These are phyloP conservation scores for Datisca glomerata DNA, from an alignment of 306 rosid genomes.

Conservation along the genomic window DNA sequence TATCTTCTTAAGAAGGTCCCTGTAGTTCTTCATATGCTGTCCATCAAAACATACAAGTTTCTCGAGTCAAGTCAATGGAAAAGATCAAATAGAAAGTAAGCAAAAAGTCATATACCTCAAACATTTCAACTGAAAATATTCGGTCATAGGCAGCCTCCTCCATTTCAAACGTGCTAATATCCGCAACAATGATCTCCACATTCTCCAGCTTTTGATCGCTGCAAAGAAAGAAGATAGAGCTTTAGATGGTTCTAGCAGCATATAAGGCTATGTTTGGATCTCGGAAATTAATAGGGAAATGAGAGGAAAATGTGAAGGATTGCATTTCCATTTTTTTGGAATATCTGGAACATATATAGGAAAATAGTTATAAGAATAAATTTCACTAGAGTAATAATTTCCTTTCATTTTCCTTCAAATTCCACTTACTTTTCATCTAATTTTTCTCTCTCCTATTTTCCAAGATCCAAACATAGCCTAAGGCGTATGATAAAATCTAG, in stretches of 20 bases:
- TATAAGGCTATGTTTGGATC: no score
- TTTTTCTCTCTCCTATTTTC: no score
- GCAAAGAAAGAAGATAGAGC: constrained; percentile 8
- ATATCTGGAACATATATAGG: no score
- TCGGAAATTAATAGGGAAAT: no score
- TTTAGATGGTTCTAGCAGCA: no score
- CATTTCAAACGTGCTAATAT: constrained; percentile 65
- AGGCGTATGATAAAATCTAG: not conserved
- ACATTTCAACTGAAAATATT: constrained; percentile 81
- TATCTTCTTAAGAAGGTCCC: constrained; percentile 78
- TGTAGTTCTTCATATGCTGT: constrained; percentile 96
- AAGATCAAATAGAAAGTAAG: not conserved
- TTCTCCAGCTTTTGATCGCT: constrained; percentile 58
- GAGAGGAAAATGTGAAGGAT: no score
- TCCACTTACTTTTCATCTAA: no score
- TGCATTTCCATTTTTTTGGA: no score
- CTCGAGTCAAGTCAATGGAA: not conserved
- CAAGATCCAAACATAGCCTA: no score
- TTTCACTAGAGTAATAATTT: no score
- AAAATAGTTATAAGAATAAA: no score
- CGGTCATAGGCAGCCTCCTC: constrained; percentile 74
- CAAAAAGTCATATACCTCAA: constrained; percentile 44
- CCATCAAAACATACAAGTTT: constrained; percentile 8
- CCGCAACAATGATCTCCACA: constrained; percentile 67
- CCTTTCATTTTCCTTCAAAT: no score